Base-by-base conservation (phyloP, 805 yeast genomes). In the Pachysolen tannophilus region DNA sequence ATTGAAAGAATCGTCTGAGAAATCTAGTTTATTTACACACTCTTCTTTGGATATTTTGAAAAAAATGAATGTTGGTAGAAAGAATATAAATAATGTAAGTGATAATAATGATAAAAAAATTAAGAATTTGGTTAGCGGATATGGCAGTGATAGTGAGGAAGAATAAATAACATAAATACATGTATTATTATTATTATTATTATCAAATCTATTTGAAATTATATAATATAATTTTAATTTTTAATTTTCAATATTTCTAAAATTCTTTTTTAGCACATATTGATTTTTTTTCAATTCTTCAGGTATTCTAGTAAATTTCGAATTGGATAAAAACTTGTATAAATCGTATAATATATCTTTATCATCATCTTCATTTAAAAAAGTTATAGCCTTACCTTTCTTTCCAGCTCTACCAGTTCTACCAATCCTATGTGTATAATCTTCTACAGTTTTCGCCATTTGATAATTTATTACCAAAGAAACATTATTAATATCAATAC, bases 361-460 rank as follows among this genome's bases (percentile, higher is more conserved):
- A n/a, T n/a, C n/a, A 45, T 82, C 88, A 4, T 66, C 67, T 9
- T 67, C 68, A 36, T 72, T 75, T 42, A 87, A 54, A 43, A 84
- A 82, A 0, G 96, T 82, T 9, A 78, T 63, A 4, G 95, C 81
- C 8, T 70, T 64, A 30, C 98, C 98, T 5, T 52, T 53, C 31
- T 72, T 75, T 1, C 97, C 97, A 0, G 95, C 97, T 56, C 98
- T 74, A 26, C 97, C 98, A 0, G 98, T 90, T 60, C 98, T 77
- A 38, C 98, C 98, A 33, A 90, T 81, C 51, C 97, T 70, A 58
- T 90, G 98, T 14, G 90, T 73, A 47, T 87, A 90, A 40, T 82
- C 88, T 43, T 87, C 96, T 30, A 87, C 72, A 23, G 67, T 65
- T 42, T 67, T 72, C 8, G 87, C 61, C 88, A 88, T 80, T 46